Conservation (phyloP, 495 filamentous ascomycete species). For the Penicillium lividum region DNA sequence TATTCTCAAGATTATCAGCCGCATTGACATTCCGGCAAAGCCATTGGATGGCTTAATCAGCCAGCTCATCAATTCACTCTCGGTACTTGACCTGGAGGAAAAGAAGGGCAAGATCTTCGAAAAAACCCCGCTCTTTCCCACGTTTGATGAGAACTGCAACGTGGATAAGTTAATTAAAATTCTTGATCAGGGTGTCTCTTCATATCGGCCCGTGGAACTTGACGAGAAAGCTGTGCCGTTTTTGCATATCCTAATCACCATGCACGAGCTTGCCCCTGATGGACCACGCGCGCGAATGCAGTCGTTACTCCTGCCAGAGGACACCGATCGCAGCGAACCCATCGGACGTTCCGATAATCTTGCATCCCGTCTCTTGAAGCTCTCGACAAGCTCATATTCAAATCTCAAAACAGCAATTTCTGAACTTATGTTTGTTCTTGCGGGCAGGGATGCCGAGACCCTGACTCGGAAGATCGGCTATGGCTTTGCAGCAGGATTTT, state of each 20-base stretch:
- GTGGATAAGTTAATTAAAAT: constrained; percentile 72
- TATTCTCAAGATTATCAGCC: constrained; percentile 70
- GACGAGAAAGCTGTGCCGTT: constrained; percentile 71
- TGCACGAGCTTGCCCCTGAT: constrained; percentile 73
- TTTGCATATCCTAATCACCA: constrained; percentile 65
- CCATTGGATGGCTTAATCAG: constrained; percentile 62
- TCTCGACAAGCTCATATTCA: constrained; percentile 75
- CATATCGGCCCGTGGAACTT: constrained; percentile 64
- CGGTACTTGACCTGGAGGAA: constrained; percentile 70
- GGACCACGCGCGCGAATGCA: constrained; percentile 63
- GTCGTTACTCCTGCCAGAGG: constrained; percentile 70
- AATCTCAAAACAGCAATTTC: constrained; percentile 75
- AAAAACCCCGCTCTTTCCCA: constrained; percentile 63
- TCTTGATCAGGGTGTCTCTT: constrained; percentile 63
- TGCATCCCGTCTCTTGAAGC: constrained; percentile 72
- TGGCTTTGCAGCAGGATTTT: constrained; percentile 86
- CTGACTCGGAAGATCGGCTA: constrained; percentile 86
- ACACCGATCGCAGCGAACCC: constrained; percentile 71
- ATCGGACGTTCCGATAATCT: constrained; percentile 76
- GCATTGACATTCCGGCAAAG: constrained; percentile 53
- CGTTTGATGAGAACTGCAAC: constrained; percentile 58
- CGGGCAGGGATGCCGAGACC: constrained; percentile 67
- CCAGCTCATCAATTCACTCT: constrained; percentile 73
- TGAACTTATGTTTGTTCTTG: constrained; percentile 82
- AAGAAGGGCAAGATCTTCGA: constrained; percentile 45